Percentiles rank a stretch among this genome's conserved stretches.
Conservation (phyloP, 2,329 filamentous ascomycete species). For the Cephalotrichum gorgonifer region DNA sequence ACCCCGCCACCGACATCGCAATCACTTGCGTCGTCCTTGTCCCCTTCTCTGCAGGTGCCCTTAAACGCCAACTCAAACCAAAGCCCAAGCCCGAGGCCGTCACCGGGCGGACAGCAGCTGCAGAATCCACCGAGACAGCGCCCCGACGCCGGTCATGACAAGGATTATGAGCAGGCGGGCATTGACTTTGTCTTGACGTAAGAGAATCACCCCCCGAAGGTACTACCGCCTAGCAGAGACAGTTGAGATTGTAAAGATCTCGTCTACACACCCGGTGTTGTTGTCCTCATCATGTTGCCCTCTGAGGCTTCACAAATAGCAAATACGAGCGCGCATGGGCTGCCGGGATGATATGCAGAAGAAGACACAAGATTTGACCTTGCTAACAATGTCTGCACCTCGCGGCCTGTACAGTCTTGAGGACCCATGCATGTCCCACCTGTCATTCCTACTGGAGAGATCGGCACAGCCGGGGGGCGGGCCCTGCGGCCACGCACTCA, state of each 20-base stretch:
- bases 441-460: slow-evolving; percentile 65
- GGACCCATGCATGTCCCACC: slow-evolving; percentile 85
- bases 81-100: slow-evolving; percentile 13
- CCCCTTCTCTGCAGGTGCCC: slow-evolving; percentile 18
- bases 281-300: neutral
- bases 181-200: slow-evolving; percentile 91
- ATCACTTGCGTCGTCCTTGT: slow-evolving; percentile 29
- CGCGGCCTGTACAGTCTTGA: slow-evolving; percentile 58
- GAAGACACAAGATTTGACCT: slow-evolving; percentile 12
- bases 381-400: slow-evolving; percentile 30
- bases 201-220: slow-evolving; percentile 50
- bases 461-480: slow-evolving; percentile 50
- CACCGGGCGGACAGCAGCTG: slow-evolving; percentile 18
- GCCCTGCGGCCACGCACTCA: slow-evolving; percentile 80
- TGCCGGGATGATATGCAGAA: neutral
- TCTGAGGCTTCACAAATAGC: neutral
- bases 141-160: slow-evolving; percentile 23
- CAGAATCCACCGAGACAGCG: slow-evolving; percentile 14
- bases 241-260: neutral
- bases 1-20: slow-evolving; percentile 37
- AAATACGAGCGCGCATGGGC: neutral
- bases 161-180: slow-evolving; percentile 73
- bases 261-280: neutral
- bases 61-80: slow-evolving; percentile 10
- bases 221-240: slow-evolving; percentile 44